Evolutionary conservation across 2,329 filamentous ascomycete species (phyloP), one percentile per base, ranked within the genome.

Genomic region (Pseudopyricularia cyperi): DNA sequence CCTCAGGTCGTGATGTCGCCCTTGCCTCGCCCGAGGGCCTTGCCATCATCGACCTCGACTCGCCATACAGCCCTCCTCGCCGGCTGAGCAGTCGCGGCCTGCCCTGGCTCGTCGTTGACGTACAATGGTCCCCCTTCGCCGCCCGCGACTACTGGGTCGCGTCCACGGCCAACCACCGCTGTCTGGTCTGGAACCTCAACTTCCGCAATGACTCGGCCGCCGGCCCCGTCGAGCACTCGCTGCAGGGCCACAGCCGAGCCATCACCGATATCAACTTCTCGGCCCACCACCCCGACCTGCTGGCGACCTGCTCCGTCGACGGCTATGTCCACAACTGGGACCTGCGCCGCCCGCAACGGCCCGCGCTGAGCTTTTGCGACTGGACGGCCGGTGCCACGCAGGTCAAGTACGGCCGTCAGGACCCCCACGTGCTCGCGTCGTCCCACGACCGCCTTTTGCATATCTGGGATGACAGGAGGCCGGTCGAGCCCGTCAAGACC

Each of bases 181-280:
- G 90, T 19, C 73, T 96, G 50, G 87, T 96, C 19, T 96, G 89
- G 89, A 96, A 96, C 65, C 72, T 96, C 55, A 88, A 85, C 57
- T 76, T 89, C 64, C 77, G 80, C 54, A 83, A 88, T 59, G 87
- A 91, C 59, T 87, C 85, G 0, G 70, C 72, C 26, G 74, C 76
- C 7, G 80, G 80, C 2, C 79, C 82, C 39, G 89, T 96, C 56
- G 88, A 96, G 65, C 86, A 91, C 65, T 90, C 89, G 12, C 75
- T 96, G 14, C 86, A 94, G 61, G 89, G 84, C 2, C 90, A 68
- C 65, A 87, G 81, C 46, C 79, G 91, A 57, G 89, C 90, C 56
- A 96, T 96, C 59, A 96, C 90, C 7, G 90, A 96, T 64, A 89
- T 96, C 66, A 96, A 96, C 65, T 96, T 95, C 66, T 95, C 89